Conservation (phyloP, 2,329 filamentous ascomycete species). For the Tolypocladium cylindrosporum region DNA sequence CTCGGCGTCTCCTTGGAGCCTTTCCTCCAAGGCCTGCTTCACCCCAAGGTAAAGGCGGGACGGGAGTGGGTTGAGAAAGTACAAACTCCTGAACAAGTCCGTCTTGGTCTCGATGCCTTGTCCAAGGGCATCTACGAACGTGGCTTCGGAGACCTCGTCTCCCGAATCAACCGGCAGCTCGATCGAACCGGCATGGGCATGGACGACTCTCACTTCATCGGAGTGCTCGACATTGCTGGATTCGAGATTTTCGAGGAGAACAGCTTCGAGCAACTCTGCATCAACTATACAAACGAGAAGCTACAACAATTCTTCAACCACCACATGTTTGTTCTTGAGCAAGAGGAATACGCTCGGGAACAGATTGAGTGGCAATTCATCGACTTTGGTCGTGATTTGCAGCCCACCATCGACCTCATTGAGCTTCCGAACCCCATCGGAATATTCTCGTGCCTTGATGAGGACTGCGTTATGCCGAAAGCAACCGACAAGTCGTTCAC, state of each 20-base stretch:
- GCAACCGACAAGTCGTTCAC: constrained; percentile 95
- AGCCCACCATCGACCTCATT: constrained; percentile 95
- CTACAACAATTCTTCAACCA: constrained; percentile 99
- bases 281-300: constrained; percentile 99
- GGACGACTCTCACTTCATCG: constrained; percentile 93
- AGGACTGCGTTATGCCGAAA: constrained; percentile 98
- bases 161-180: constrained; percentile 82
- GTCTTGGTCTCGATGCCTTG: constrained; percentile 78
- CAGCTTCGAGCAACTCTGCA: constrained; percentile 97
- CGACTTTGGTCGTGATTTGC: constrained; percentile 92
- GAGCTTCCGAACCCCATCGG: constrained; percentile 94
- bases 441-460: constrained; percentile 96
- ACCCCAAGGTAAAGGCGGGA: constrained; percentile 90
- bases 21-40: constrained; percentile 80
- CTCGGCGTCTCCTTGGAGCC: constrained; percentile 76
- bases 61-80: constrained; percentile 98
- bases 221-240: constrained; percentile 95
- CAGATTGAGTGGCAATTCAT: constrained; percentile 99
- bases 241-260: constrained; percentile 99
- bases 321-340: constrained; percentile 98
- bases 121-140: constrained; percentile 97
- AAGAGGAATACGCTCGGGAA: constrained; percentile 94
- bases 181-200: constrained; percentile 74
- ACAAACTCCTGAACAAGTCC: constrained; percentile 93
- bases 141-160: constrained; percentile 85